Conservation (phyloP, 2,329 filamentous ascomycete genomes). For the Venturia nashicola region DNA sequence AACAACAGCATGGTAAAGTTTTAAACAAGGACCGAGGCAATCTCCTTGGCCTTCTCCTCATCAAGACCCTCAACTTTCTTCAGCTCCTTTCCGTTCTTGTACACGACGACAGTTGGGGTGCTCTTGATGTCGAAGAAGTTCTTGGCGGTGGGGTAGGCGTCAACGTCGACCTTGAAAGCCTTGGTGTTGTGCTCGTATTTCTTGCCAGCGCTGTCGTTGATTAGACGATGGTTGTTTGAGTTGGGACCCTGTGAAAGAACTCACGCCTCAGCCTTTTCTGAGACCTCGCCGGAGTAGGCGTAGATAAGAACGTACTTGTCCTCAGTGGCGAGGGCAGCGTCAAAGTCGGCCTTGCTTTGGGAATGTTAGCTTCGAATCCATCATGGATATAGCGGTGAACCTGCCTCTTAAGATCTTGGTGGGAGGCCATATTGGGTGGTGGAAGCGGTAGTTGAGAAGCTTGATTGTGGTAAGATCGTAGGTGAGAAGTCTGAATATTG, state of each 20-base stretch:
- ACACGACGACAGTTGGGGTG: constrained; percentile 18
- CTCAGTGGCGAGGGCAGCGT: constrained; percentile 17
- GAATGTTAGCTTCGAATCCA: neutral
- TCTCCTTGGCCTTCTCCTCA: constrained; percentile 6
- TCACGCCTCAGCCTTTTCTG: constrained; percentile 18
- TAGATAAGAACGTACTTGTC: constrained; percentile 22
- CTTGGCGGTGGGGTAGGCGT: constrained; percentile 15
- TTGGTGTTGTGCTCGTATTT: constrained; percentile 18
- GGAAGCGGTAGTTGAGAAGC: neutral
- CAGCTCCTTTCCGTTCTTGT: constrained; percentile 20
- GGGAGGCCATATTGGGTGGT: constrained; percentile 13
- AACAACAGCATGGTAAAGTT: neutral
- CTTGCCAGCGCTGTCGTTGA: constrained; percentile 16
- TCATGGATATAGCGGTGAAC: neutral
- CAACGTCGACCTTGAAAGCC: constrained; percentile 19
- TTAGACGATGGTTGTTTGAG: neutral
- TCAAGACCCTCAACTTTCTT: constrained; percentile 17
- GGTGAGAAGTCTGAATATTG: neutral
- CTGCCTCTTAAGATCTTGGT: constrained; percentile 16
- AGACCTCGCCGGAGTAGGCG: constrained; percentile 17
- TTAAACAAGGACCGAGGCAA: constrained; percentile 7
- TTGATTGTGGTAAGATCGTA: neutral
- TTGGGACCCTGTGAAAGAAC: constrained; percentile 1
- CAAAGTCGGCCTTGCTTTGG: constrained; percentile 19
- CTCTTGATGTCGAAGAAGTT: constrained; percentile 16